Evolutionary conservation across 495 filamentous ascomycete genomes (phyloP), one percentile per base, ranked within the genome.

Genomic region (Opeltia flavorubescens): DNA sequence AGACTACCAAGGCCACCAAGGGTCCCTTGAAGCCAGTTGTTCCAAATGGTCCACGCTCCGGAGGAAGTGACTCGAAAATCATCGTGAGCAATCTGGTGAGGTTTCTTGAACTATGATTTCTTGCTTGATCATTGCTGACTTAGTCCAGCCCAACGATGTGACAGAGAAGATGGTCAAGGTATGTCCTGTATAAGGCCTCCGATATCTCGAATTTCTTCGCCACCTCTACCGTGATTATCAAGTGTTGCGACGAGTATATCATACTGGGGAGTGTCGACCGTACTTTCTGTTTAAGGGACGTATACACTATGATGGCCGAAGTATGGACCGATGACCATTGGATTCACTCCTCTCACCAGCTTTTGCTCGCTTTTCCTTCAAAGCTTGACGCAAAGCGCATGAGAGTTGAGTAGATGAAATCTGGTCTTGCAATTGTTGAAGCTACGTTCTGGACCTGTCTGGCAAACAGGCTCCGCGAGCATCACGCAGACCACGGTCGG

Each of bases 161-260:
- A 83, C 76, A 69, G 91, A 95, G 71, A 68, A 61, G 65, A 84
- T 86, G 78, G 88, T 98, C 71, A 95, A 96, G 93, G 91, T 98
- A 98, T 88, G 91, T 96, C 86, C 78, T 83, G 67, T 62, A 64
- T 72, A 62, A 74, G 73, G 68, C 66, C 66, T 61, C 59, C 65
- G 62, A 35, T 29, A 66, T 62, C 70, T 74, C 63, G 71, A 66
- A 65, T 68, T 67, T 62, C 61, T 64, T 70, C 68, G 74, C 66
- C 68, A 61, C 67, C 55, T 64, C 56, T 69, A 57, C 68, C 62
- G 60, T 66, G 58, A 64, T 58, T 53, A 59, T 61, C 58, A 69
- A 64, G 60, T 55, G 15, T 46, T 54, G 48, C 51, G 43, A 46
- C 46, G 38, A 15, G 50, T 41, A 28, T 31, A 55, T 59, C 46